Conservation (phyloP, 768 basidiomycete genomes). For the Thelephora aurantiotincta region DNA sequence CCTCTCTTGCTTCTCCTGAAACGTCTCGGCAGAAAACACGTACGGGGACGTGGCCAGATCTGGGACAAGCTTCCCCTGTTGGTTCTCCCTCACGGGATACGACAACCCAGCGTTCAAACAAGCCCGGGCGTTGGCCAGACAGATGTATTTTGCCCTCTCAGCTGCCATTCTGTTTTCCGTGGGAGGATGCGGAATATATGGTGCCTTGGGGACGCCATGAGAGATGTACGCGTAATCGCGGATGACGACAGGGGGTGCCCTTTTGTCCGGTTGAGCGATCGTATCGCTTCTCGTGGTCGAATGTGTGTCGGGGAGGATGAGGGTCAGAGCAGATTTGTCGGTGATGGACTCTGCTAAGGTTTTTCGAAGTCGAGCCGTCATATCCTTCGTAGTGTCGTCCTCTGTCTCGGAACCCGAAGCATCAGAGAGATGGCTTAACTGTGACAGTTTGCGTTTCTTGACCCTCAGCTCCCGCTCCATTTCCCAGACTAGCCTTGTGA, state of each 20-base stretch:
- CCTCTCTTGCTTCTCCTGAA: background rate
- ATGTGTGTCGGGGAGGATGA: no score
- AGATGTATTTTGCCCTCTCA: slow-evolving; percentile 7
- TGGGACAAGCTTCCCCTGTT: background rate
- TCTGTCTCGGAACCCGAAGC: no score
- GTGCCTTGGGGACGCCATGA: slow-evolving; percentile 7
- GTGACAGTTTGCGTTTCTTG: no score
- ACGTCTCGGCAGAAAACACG: background rate
- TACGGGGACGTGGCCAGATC: background rate
- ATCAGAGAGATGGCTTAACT: no score
- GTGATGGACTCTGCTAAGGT: background rate
- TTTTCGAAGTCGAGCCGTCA: background rate
- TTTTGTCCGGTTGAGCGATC: background rate
- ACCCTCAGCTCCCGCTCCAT: no score
- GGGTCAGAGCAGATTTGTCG: background rate
- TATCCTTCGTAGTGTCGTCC: no score
- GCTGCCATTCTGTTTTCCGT: slow-evolving; percentile 7
- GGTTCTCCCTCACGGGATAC: background rate
- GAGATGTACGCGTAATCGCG: slow-evolving; percentile 16
- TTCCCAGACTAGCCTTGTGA: no score
- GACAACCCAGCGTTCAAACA: slow-evolving; percentile 3
- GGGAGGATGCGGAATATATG: slow-evolving; percentile 12
- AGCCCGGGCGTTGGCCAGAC: slow-evolving; percentile 6
- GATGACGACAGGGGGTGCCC: slow-evolving; percentile 8
- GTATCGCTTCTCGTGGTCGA: no score